phyloP scores from a whole-genome alignment of 345 rosid genomes.

The Heritiera fomes region DNA sequence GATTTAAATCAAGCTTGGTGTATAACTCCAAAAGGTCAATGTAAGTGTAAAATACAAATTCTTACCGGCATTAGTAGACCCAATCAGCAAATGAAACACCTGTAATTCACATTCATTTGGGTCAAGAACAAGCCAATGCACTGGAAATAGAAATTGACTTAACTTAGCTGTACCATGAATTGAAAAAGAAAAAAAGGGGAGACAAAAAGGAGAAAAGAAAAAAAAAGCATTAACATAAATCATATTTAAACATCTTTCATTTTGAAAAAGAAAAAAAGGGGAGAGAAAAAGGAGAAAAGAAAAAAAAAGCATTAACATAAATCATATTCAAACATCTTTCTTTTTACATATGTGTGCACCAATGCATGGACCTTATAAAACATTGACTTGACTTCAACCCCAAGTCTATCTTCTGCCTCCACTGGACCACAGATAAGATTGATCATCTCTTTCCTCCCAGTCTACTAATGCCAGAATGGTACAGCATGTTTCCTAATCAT shows the following conservation, averaged over 20 bases:
- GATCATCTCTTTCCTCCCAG: neutral
- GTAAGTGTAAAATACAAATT: constrained; percentile 1
- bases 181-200: neutral
- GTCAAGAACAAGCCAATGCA: constrained; percentile 21
- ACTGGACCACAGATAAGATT: neutral
- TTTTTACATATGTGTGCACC: neutral
- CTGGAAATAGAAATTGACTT: neutral
- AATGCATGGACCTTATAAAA: neutral
- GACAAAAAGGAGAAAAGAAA: neutral
- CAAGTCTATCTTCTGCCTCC: constrained; percentile 4
- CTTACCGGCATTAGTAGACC: constrained; percentile 56
- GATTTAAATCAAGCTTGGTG: neutral
- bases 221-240: neutral
- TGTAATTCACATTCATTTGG: constrained; percentile 34
- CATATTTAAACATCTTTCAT: neutral
- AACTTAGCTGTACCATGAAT: neutral
- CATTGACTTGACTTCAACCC: neutral
- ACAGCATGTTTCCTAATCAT: neutral
- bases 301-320: neutral
- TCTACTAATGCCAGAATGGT: neutral
- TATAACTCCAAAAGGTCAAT: neutral
- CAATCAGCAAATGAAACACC: constrained; percentile 65
- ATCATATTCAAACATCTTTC: neutral
- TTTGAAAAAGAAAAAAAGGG: neutral
- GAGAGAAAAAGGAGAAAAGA: neutral